phyloP scores from a whole-genome alignment of 495 filamentous ascomycete genomes.

The Penicillium maclennaniae region DNA sequence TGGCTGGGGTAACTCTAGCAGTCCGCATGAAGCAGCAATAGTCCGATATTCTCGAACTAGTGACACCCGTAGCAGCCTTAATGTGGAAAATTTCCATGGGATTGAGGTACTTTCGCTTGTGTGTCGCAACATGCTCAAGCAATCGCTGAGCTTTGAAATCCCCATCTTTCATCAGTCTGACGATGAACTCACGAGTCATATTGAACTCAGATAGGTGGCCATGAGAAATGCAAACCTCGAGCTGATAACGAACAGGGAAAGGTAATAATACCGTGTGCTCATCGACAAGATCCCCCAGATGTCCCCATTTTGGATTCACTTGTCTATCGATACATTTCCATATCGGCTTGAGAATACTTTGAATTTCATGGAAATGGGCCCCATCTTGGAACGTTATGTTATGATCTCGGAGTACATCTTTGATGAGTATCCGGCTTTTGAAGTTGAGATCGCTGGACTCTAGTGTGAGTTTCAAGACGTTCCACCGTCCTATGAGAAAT shows the following conservation, averaged over 20 bases:
- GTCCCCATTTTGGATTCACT: constrained; percentile 10
- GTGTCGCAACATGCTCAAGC: constrained; percentile 60
- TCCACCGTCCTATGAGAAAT: constrained; percentile 33
- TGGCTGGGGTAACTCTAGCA: constrained; percentile 77
- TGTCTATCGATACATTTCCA: constrained; percentile 57
- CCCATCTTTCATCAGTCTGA: constrained; percentile 51
- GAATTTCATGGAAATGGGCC: constrained; percentile 16
- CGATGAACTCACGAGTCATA: constrained; percentile 61
- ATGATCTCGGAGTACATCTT: constrained; percentile 62
- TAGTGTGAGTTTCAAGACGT: constrained; percentile 37
- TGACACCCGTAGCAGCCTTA: constrained; percentile 40
- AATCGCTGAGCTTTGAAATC: constrained; percentile 47
- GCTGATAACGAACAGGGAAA: constrained; percentile 79
- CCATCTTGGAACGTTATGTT: constrained; percentile 55
- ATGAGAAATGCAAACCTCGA: constrained; percentile 86
- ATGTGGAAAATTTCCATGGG: constrained; percentile 72
- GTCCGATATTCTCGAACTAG: constrained; percentile 53
- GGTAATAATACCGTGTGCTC: constrained; percentile 48
- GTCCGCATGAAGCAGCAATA: constrained; percentile 75
- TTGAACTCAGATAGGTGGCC: constrained; percentile 76
- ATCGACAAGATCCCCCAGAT: constrained; percentile 29
- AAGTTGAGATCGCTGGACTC: constrained; percentile 19
- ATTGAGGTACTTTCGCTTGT: constrained; percentile 57
- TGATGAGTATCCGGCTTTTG: constrained; percentile 42
- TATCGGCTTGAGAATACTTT: constrained; percentile 24